phyloP scores from a whole-genome alignment of 116 monocot species.

The Iris pallida region DNA sequence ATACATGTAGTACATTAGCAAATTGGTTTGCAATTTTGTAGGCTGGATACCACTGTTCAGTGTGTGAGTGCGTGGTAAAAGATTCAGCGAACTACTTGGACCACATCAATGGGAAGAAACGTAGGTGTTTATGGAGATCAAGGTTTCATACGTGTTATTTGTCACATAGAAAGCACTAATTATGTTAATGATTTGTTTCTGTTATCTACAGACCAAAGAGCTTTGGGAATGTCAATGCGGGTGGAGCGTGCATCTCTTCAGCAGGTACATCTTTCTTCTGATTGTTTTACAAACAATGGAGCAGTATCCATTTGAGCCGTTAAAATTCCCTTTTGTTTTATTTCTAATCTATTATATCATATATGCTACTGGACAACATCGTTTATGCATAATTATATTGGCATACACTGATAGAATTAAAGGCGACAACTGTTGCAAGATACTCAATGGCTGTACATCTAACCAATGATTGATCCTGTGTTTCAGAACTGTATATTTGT shows the following conservation, averaged over 20 bases:
- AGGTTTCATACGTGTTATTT: conserved; percentile 3
- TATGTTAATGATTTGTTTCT: conserved; percentile 17
- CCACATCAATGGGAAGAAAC: conserved; percentile 99
- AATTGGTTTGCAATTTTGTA: conserved; percentile 22
- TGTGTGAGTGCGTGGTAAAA: conserved; percentile 99
- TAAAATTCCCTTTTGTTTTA: too few relatives aligned
- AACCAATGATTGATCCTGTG: too few relatives aligned
- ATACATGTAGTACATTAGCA: neutral
- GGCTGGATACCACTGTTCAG: conserved; percentile 96
- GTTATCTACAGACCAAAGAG: conserved; percentile 77
- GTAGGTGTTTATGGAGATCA: conserved; percentile 37
- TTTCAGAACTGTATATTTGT: too few relatives aligned
- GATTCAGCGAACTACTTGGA: conserved; percentile 99
- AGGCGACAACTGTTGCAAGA: too few relatives aligned
- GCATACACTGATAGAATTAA: too few relatives aligned
- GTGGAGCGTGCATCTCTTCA: conserved; percentile 94
- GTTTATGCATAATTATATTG: too few relatives aligned
- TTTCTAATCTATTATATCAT: too few relatives aligned
- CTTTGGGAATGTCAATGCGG: conserved; percentile 99
- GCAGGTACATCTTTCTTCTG: conserved; percentile 43
- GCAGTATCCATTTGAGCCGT: too few relatives aligned
- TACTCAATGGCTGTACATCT: too few relatives aligned
- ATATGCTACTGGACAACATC: too few relatives aligned
- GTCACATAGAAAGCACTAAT: neutral
- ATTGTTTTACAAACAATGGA: neutral